Base-by-base conservation (phyloP, 2,329 filamentous ascomycete genomes). In the Penicillium polonicum region DNA sequence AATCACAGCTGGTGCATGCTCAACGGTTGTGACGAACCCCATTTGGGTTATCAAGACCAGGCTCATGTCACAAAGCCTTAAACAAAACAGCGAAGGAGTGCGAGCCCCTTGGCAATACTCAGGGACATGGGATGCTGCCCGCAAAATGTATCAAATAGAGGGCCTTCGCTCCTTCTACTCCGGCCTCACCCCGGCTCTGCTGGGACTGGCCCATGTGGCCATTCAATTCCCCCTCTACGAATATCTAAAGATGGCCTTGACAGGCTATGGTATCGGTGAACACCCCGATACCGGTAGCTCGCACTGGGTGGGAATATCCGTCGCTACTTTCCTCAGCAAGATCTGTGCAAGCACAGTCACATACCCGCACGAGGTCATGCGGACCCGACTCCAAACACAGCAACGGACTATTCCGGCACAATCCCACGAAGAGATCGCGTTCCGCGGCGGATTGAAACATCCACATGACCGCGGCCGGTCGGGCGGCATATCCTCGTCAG, bases 1-100 rank as follows among this genome's bases (percentile, higher is more conserved):
- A 10, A 85, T 99, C 60, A 84, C 92, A 56, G 94, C 93, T 25
- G 94, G 94, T 52, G 92, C 87, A 60, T 96, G 90, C 78, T 97
- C 92, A 65, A 99, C 94, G 4, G 83, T 97, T 62, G 89, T 88
- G 61, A 99, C 94, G 25, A 99, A 97, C 74, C 94, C 94, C 0
- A 99, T 99, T 60, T 99, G 94, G 94, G 94, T 99, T 38, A 96
- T 99, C 79, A 99, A 99, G 78, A 99, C 94, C 48, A 85, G 94
- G 65, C 84, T 99, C 67, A 97, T 97, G 94, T 96, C 94, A 38
- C 94, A 97, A 78, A 87, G 84, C 64, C 74, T 80, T 38, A 81
- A 78, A 60, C 79, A 83, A 63, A 81, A 76, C 33, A 80, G 77
- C 69, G 71, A 82, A 73, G 71, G 79, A 74, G 71, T 76, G 71